Evolutionary conservation across 257 asterid species (phyloP).

Genomic region (Galeopsis tetrahit): DNA sequence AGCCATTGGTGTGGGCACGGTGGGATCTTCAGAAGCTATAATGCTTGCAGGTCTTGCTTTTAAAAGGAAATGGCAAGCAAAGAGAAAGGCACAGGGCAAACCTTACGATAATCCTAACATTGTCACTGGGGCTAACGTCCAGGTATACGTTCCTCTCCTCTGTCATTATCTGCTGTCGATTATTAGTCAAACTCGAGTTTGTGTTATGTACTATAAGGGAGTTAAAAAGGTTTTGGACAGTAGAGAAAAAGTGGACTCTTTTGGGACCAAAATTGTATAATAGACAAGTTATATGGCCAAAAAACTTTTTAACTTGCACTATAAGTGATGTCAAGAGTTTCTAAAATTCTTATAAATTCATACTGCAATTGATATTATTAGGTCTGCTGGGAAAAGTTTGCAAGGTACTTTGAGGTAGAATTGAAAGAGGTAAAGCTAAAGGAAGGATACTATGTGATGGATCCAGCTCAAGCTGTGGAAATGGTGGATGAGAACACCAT

Average conservation of each 20-base stretch:
- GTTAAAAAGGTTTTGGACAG: no score
- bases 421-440: conserved; percentile 71
- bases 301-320: no score
- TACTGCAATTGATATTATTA: conserved; percentile 20
- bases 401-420: conserved; percentile 80
- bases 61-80: conserved; percentile 80
- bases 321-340: no score
- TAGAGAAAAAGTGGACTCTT: no score
- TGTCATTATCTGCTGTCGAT: not conserved
- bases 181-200: not conserved
- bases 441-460: conserved; percentile 76
- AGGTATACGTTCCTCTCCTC: conserved; percentile 36
- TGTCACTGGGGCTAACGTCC: conserved; percentile 79
- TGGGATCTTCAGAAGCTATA: conserved; percentile 87
- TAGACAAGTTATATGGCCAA: no score
- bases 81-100: conserved; percentile 60
- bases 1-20: conserved; percentile 78
- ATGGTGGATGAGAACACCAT: conserved; percentile 82
- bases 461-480: conserved; percentile 68
- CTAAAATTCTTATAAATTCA: no score
- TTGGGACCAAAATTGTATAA: no score
- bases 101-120: conserved; percentile 68
- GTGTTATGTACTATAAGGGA: no score
- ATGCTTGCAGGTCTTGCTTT: conserved; percentile 93
- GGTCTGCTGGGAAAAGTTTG: conserved; percentile 91